These are phyloP conservation scores for Salix dunnii DNA, from an alignment of 345 rosid genomes.

Conservation along the genomic window DNA sequence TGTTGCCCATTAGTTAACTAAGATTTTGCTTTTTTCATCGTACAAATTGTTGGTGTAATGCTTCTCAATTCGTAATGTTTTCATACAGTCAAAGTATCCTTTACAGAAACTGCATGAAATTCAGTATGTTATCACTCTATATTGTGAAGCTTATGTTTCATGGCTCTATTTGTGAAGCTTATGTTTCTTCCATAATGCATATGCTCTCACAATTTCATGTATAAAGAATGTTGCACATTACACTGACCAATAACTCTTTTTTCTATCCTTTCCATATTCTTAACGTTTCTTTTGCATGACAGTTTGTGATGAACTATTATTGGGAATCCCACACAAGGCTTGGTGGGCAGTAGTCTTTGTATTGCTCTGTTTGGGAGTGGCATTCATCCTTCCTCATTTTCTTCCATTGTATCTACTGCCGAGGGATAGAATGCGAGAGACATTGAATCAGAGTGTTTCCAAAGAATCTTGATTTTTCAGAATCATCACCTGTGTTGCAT, in stretches of 20 bases:
- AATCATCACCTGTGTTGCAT: background rate
- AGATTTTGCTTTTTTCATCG: no score
- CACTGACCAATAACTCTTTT: background rate
- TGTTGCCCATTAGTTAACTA: no score
- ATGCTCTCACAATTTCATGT: no score
- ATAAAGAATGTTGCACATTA: background rate
- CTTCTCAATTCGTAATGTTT: no score
- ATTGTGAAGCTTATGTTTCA: no score
- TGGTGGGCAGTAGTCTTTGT: conserved; percentile 62
- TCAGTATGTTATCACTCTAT: no score
- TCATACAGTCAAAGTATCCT: no score
- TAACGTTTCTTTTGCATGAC: conserved; percentile 20
- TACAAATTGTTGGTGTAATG: no score
- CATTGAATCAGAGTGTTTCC: conserved; percentile 11
- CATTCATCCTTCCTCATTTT: conserved; percentile 51
- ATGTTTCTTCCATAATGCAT: no score
- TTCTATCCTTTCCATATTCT: background rate
- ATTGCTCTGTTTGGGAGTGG: conserved; percentile 51
- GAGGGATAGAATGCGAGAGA: conserved; percentile 19
- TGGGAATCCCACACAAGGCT: conserved; percentile 68
- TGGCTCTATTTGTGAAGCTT: no score
- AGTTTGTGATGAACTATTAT: conserved; percentile 73
- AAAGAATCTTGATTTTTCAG: conserved; percentile 38
- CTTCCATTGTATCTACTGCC: conserved; percentile 48
- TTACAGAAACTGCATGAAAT: no score